These are phyloP conservation scores for Mycena albidolilacea DNA, from an alignment of 768 basidiomycete species.

Conservation along the genomic window DNA sequence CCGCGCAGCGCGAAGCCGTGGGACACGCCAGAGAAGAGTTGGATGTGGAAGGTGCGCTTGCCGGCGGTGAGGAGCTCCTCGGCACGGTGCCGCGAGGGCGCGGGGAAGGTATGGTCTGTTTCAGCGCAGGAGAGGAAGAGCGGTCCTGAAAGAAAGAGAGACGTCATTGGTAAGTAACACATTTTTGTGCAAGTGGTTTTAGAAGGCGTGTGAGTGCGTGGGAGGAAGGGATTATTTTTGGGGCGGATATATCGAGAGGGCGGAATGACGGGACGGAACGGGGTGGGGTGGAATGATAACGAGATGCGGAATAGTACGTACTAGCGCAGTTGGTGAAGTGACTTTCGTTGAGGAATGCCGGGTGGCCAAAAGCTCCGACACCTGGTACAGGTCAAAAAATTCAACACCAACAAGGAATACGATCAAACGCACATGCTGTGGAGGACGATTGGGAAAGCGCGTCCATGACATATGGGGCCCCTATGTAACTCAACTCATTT, in stretches of 20 bases:
- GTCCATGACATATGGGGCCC: constrained; percentile 57
- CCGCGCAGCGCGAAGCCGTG: constrained; percentile 44
- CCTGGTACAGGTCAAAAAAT: not conserved
- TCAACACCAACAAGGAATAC: not conserved
- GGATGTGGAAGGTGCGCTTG: constrained; percentile 50
- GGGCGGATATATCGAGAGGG: not conserved
- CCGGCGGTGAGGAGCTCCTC: constrained; percentile 59
- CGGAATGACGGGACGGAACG: not conserved
- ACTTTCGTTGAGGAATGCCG: constrained; percentile 52
- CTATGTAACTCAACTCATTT: constrained; percentile 15
- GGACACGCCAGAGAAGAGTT: constrained; percentile 56
- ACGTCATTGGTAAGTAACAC: not conserved
- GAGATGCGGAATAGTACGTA: constrained; percentile 38
- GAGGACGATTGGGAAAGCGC: constrained; percentile 37
- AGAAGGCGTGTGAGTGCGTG: not conserved
- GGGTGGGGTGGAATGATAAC: not conserved
- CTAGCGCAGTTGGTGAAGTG: constrained; percentile 52
- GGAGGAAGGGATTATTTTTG: not conserved
- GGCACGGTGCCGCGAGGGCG: constrained; percentile 52
- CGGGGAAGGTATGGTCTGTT: constrained; percentile 58
- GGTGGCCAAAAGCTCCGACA: constrained; percentile 57
- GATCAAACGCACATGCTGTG: constrained; percentile 46
- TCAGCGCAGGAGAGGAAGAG: constrained; percentile 61
- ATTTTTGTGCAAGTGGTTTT: not conserved
- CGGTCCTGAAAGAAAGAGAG: constrained; percentile 43